phyloP scores from a whole-genome alignment of 2,329 filamentous ascomycete species.

The Periglandula ipomoeae region DNA sequence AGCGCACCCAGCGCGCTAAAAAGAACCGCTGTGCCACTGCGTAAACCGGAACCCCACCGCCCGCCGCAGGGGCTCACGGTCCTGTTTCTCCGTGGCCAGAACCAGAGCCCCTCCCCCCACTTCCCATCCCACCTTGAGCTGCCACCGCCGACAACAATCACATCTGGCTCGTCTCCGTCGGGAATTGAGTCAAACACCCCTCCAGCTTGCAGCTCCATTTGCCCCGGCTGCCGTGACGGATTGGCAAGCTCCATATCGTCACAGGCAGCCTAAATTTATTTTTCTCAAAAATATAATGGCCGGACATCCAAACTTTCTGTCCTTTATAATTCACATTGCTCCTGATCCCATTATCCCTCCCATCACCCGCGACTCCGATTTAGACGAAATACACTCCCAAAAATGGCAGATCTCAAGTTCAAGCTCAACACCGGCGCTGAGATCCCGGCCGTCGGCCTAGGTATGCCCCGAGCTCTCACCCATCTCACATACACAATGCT shows the following conservation, averaged over 20 bases:
- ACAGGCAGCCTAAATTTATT: no score
- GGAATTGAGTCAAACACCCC: not conserved
- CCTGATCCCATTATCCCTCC: no score
- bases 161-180: conserved; percentile 4
- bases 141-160: conserved; percentile 9
- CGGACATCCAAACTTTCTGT: no score
- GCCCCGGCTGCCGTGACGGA: not conserved
- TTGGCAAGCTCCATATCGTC: not conserved
- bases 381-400: not conserved
- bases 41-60: not conserved
- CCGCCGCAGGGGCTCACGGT: conserved; percentile 7
- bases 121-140: conserved; percentile 1
- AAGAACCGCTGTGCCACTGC: no score
- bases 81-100: conserved; percentile 13
- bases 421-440: conserved; percentile 55
- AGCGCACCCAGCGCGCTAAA: not conserved
- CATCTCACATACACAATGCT: not conserved
- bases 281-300: no score
- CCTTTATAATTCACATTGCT: no score
- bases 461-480: conserved; percentile 29
- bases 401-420: conserved; percentile 29
- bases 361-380: no score
- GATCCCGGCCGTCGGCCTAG: conserved; percentile 56
- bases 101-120: conserved; percentile 1
- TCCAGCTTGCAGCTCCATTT: not conserved